These are phyloP conservation scores for Tephrocybe sp. DNA, from an alignment of 768 basidiomycete species.

Conservation along the genomic window DNA sequence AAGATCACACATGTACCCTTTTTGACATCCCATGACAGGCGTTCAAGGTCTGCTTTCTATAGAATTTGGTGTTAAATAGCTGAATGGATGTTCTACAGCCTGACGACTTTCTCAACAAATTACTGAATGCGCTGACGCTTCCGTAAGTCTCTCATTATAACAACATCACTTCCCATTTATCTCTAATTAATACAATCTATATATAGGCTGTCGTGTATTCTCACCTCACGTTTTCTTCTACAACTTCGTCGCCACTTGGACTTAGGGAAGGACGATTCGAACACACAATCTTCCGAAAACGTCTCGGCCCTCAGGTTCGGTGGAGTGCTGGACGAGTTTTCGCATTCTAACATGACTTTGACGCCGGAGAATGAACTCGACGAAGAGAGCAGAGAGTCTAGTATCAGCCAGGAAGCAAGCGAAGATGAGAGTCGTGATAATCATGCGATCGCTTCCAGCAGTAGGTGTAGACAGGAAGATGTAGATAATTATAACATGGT, in stretches of 20 bases:
- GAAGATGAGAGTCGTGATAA: not conserved
- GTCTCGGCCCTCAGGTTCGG: not conserved
- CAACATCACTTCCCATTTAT: too few relatives aligned
- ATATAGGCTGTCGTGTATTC: too few relatives aligned
- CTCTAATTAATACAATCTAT: too few relatives aligned
- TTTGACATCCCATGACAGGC: not conserved
- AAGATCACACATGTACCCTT: not conserved
- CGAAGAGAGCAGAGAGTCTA: not conserved
- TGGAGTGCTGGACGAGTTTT: not conserved
- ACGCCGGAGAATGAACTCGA: not conserved
- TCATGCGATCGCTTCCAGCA: not conserved
- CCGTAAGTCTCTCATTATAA: too few relatives aligned
- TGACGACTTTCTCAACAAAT: not conserved
- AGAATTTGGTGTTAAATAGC: too few relatives aligned
- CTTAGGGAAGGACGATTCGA: too few relatives aligned
- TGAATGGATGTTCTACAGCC: not conserved
- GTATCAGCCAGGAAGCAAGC: not conserved
- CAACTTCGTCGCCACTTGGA: too few relatives aligned
- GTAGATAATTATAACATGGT: not conserved
- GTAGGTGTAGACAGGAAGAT: not conserved
- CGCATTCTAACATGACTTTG: not conserved
- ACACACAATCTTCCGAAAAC: too few relatives aligned
- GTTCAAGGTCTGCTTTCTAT: not conserved
- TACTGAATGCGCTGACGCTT: not conserved
- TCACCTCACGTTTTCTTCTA: too few relatives aligned